Base-by-base conservation (phyloP, 805 yeast genomes). In the Wickerhamomyces pijperi region DNA sequence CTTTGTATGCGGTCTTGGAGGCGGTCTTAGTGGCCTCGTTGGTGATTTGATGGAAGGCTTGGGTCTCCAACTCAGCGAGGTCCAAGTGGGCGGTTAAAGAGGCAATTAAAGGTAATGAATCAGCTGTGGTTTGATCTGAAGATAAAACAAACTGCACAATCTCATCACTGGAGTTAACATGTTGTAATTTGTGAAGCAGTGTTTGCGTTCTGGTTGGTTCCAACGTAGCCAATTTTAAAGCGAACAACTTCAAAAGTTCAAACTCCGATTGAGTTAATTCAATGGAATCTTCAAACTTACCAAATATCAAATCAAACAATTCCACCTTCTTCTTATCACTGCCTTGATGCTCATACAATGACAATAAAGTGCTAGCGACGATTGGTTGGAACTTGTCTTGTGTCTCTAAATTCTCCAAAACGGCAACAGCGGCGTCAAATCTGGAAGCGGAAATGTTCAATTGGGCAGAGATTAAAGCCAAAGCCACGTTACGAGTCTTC, bases 341-440 rank as follows among this genome's bases (percentile, higher is more conserved):
- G 34, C 70, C 67, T 34, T 67, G 54, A 12, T 54, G 43, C 44
- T 73, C 79, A 52, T 71, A 74, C 6, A 78, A 50, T 13, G 72
- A 61, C 9, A 70, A 60, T 21, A 77, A 55, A 5, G 69, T 57
- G 20, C 76, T 73, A 32, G 71, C 61, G 35, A 80, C 52, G 4
- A 74, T 72, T 3, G 83, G 79, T 4, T 49, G 41, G 4, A 53
- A 34, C 19, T 40, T 42, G 9, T 39, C 37, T 12, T 42, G 38
- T 47, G 37, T 11, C 36, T 43, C 16, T 4, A 62, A 41, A 20
- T 53, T 48, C 47, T 70, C 72, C 35, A 72, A 52, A 7, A 64
- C 41, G 8, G 50, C 34, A 12, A 56, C 53, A 1, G 70, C 64
- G 34, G 59, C 55, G 36, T 61, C 61, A 14, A 44, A 45, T 18